Conservation (phyloP, 2,329 filamentous ascomycete species). For the Fusarium nelsonii region DNA sequence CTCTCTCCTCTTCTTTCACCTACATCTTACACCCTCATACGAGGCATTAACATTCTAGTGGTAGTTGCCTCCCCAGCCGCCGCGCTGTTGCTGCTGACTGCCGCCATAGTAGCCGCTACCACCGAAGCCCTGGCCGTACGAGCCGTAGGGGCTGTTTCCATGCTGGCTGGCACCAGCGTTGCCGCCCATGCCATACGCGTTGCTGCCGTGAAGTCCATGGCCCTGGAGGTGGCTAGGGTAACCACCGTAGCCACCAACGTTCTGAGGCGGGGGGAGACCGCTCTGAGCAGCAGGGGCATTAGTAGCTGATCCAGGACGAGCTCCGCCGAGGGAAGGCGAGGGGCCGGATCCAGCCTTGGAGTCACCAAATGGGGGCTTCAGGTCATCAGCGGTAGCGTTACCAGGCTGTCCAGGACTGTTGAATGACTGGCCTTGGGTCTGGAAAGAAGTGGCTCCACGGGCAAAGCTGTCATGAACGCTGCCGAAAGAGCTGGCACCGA, state of each 20-base stretch:
- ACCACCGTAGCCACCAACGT: constrained; percentile 66
- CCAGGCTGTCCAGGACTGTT: constrained; percentile 63
- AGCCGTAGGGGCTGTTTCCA: constrained; percentile 65
- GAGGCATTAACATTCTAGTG: constrained; percentile 56
- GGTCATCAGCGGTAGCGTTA: constrained; percentile 61
- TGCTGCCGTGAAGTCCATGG: constrained; percentile 66
- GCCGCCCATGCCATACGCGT: constrained; percentile 67
- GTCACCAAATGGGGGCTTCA: constrained; percentile 69
- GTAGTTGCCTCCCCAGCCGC: constrained; percentile 73
- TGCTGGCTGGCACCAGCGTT: constrained; percentile 65
- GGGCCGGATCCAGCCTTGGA: constrained; percentile 66
- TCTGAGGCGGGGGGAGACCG: constrained; percentile 68
- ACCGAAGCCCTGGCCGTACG: constrained; percentile 63
- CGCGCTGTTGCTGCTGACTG: constrained; percentile 56
- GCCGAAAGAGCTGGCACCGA: constrained; percentile 65
- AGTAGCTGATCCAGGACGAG: constrained; percentile 69
- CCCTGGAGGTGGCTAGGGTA: constrained; percentile 68
- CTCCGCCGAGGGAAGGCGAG: constrained; percentile 67
- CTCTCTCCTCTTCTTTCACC: constrained; percentile 28
- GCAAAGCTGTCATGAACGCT: constrained; percentile 68
- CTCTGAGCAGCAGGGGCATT: constrained; percentile 63
- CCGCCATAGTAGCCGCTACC: constrained; percentile 62
- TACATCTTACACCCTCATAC: constrained; percentile 41
- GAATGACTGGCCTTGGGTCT: constrained; percentile 67
- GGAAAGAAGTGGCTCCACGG: constrained; percentile 66